Percentiles rank a stretch among this genome's conserved stretches.
Conservation (phyloP, 805 yeast species). For the Ogataea haglerorum region DNA sequence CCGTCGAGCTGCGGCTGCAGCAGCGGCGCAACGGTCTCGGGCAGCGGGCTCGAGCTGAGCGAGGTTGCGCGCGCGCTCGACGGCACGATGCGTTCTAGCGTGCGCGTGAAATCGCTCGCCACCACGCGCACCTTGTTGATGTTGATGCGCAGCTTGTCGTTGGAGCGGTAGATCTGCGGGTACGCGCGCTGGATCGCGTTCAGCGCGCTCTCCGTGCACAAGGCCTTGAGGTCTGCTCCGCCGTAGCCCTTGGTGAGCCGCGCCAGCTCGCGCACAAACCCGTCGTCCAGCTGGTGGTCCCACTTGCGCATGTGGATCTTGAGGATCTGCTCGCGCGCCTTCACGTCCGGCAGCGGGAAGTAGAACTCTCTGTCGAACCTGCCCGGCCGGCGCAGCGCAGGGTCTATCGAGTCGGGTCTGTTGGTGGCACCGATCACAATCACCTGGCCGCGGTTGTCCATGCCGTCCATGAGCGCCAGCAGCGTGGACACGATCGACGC, state of each 20-base stretch:
- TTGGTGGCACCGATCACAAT: conserved; percentile 98
- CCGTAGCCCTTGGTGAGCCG: conserved; percentile 91
- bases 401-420: conserved; percentile 97
- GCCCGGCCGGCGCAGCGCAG: conserved; percentile 95
- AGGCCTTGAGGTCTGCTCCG: conserved; percentile 93
- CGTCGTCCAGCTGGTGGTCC: conserved; percentile 65
- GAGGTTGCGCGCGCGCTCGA: conserved; percentile 86
- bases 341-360: conserved; percentile 85
- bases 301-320: conserved; percentile 86
- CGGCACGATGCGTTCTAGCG: conserved; percentile 84
- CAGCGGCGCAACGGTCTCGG: conserved; percentile 65
- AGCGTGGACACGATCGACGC: conserved; percentile 95
- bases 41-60: conserved; percentile 67
- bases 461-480: conserved; percentile 96
- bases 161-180: conserved; percentile 85
- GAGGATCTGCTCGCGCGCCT: conserved; percentile 75
- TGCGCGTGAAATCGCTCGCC: conserved; percentile 81
- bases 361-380: conserved; percentile 95
- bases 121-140: conserved; percentile 68
- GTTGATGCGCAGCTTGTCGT: conserved; percentile 69
- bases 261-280: conserved; percentile 66
- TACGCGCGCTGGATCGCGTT: conserved; percentile 86
- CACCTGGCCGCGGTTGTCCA: conserved; percentile 98
- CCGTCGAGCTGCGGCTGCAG: conserved; percentile 48
- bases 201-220: conserved; percentile 94